phyloP scores from a whole-genome alignment of 2,329 filamentous ascomycete species.

The Incumbomyces lentus region DNA sequence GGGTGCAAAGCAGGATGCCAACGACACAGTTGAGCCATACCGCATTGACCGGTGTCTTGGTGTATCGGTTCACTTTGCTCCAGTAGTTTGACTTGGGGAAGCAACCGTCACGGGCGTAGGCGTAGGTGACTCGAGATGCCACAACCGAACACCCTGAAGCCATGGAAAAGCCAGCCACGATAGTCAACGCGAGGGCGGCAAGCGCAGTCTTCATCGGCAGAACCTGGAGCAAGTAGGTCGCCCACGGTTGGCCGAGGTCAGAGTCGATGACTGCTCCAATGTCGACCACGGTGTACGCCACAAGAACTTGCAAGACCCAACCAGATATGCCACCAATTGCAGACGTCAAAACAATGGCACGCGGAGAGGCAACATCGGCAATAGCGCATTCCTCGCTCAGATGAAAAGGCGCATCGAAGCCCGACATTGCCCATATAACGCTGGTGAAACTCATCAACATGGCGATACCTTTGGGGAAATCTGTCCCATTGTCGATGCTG shows the following conservation, averaged over 20 bases:
- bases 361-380: slow-evolving; percentile 57
- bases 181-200: slow-evolving; percentile 54
- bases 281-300: slow-evolving; percentile 60
- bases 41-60: slow-evolving; percentile 58
- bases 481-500: slow-evolving; percentile 54
- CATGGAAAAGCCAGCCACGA: slow-evolving; percentile 61
- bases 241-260: slow-evolving; percentile 59
- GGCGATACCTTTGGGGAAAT: slow-evolving; percentile 56
- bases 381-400: slow-evolving; percentile 67
- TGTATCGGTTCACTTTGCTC: slow-evolving; percentile 50
- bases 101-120: slow-evolving; percentile 62
- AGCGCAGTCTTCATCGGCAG: slow-evolving; percentile 51
- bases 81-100: slow-evolving; percentile 52
- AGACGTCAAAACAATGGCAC: slow-evolving; percentile 62
- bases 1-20: slow-evolving; percentile 42
- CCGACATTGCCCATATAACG: slow-evolving; percentile 59
- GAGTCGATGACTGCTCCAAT: slow-evolving; percentile 50
- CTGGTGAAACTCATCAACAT: slow-evolving; percentile 62
- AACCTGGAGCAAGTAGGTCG: slow-evolving; percentile 57
- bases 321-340: slow-evolving; percentile 56
- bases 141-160: slow-evolving; percentile 63
- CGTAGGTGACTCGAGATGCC: slow-evolving; percentile 57
- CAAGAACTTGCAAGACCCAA: slow-evolving; percentile 63
- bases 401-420: slow-evolving; percentile 61
- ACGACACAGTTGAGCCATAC: slow-evolving; percentile 56